Conservation (phyloP, 1,139 yeast species). For the Blastobotrys serpentis region DNA sequence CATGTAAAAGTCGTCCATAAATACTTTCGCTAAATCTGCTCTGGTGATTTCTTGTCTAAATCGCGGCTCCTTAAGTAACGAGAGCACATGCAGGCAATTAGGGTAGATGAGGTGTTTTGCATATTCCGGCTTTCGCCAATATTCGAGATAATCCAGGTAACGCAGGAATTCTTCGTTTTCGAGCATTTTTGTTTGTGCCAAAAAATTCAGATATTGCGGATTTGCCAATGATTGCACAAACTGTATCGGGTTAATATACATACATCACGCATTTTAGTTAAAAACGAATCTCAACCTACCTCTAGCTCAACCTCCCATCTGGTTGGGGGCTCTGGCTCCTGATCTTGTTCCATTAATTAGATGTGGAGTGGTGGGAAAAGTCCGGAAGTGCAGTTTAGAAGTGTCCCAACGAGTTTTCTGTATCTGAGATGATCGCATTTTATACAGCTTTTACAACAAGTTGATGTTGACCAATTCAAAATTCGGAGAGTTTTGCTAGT, state of each 20-base stretch:
- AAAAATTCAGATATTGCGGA: conserved; percentile 68
- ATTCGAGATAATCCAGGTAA: conserved; percentile 65
- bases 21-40: conserved; percentile 42
- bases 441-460: too few relatives aligned
- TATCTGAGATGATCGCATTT: too few relatives aligned
- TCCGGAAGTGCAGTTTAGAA: too few relatives aligned
- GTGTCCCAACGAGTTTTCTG: too few relatives aligned
- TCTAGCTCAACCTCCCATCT: conserved; percentile 83
- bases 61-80: conserved; percentile 47
- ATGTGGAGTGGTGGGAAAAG: background rate
- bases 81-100: conserved; percentile 65
- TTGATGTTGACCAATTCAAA: too few relatives aligned
- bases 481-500: too few relatives aligned
- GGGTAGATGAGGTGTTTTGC: conserved; percentile 67
- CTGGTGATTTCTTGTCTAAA: conserved; percentile 43
- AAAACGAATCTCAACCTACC: too few relatives aligned
- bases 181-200: conserved; percentile 71
- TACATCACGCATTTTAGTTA: too few relatives aligned
- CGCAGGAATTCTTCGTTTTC: conserved; percentile 60
- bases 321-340: conserved; percentile 50
- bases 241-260: conserved; percentile 33
- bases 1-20: conserved; percentile 44
- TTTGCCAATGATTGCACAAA: conserved; percentile 82
- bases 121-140: conserved; percentile 71
- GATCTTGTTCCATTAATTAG: conserved; percentile 12